Evolutionary conservation across 1,284 basidiomycete genomes (phyloP), one percentile per base, ranked within the genome.

Genomic region (Hemileia vastatrix): DNA sequence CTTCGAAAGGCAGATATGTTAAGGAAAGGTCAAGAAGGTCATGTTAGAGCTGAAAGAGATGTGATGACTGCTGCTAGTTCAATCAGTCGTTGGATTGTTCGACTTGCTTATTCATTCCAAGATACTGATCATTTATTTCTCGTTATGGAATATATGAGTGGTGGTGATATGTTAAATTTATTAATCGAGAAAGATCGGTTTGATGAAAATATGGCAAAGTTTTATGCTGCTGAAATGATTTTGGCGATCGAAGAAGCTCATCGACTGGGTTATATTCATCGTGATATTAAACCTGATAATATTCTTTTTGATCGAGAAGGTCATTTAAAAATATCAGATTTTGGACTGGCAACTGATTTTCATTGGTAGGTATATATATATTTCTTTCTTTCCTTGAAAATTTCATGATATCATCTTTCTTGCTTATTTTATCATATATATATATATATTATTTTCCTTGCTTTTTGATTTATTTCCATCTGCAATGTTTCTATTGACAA

Each of bases 221-320:
- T 97, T 80, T 97, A 97, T 79, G 83, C 94, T 59, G 89, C 92
- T 64, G 93, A 96, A 86, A 97, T 97, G 93, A 82, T 97, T 63
- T 83, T 97, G n/a, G 89, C 90, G 13, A 87, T 97, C 67, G 87
- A 94, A 76, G 86, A 88, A 68, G 93, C 90, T 72, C 94, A 97
- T 78, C 85, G 85, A 72, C 85, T 90, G 68, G 93, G 93, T 2
- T 97, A 94, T 79, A 95, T 96, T 70, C 93, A 96, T 79, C 84
- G 93, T 59, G 93, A 97, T 79, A 94, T 96, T 78, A 94, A 94
- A 78, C 90, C 90, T 66, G 79, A 93, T 86, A 96, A 96, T 77
- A 96, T 96, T 79, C 81, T 96, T 54, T 94, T 96, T 78, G 88
- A 90, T 76, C 85, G 86, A 63, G 81, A 88, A 66, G 93, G 93